A percentile compares a stretch with the other conserved stretches of the same genome.
Evolutionary conservation across 2,329 filamentous ascomycete genomes (phyloP).

Genomic region (Keithomyces neogunnii): DNA sequence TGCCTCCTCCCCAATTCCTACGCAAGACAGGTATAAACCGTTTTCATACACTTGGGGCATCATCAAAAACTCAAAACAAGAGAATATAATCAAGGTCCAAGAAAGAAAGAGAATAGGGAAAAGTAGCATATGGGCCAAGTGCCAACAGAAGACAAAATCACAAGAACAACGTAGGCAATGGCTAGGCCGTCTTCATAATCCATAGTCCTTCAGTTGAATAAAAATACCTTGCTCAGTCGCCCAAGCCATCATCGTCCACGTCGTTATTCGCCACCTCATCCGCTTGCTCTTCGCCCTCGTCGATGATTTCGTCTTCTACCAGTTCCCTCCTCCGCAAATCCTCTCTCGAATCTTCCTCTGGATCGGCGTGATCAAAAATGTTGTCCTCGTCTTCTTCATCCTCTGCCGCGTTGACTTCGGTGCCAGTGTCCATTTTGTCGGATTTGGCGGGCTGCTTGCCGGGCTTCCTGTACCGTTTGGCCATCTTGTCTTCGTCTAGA

Average conservation of each 20-base stretch:
- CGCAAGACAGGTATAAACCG: not conserved
- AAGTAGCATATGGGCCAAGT: slow-evolving; percentile 1
- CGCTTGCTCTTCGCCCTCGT: slow-evolving; percentile 23
- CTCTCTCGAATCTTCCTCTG: slow-evolving; percentile 51
- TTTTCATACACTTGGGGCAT: not conserved
- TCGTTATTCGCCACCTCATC: slow-evolving; percentile 23
- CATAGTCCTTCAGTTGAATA: not conserved
- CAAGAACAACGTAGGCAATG: not conserved
- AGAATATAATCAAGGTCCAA: not conserved
- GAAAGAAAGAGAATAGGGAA: slow-evolving; percentile 9
- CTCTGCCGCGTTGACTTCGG: slow-evolving; percentile 30
- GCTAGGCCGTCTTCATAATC: not conserved
- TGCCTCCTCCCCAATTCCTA: not conserved
- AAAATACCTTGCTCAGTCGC: slow-evolving; percentile 26
- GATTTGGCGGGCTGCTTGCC: slow-evolving; percentile 12
- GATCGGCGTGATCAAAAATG: slow-evolving; percentile 39
- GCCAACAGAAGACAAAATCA: not conserved
- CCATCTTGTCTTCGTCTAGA: slow-evolving; percentile 61
- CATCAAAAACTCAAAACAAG: not conserved
- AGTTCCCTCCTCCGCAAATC: slow-evolving; percentile 48
- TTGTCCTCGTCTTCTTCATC: slow-evolving; percentile 31
- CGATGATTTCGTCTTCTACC: slow-evolving; percentile 39
- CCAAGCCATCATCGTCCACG: slow-evolving; percentile 35
- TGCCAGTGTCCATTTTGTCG: slow-evolving; percentile 25
- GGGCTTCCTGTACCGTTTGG: slow-evolving; percentile 32